Conservation (phyloP, 306 rosid species). For the Pterocarpus santalinus region DNA sequence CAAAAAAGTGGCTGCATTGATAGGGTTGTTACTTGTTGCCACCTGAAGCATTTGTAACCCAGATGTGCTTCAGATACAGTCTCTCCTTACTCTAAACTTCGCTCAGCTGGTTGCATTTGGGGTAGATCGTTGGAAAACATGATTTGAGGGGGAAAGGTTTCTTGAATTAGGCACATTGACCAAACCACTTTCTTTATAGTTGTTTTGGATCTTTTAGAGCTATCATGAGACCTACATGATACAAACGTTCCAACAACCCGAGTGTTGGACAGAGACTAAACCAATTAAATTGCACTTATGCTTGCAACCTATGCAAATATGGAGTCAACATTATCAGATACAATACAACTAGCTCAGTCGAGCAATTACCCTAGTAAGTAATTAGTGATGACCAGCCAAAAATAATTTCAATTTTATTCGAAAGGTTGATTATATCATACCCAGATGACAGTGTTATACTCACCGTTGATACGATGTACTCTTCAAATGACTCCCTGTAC, state of each 20-base stretch:
- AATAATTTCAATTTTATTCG: conserved; percentile 5
- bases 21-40: background rate
- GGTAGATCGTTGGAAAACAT: conserved; percentile 24
- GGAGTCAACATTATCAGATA: conserved; percentile 4
- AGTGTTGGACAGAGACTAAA: background rate
- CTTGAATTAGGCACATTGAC: conserved; percentile 13
- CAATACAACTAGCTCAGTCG: background rate
- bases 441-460: conserved; percentile 37
- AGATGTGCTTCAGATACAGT: background rate
- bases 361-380: conserved; percentile 8
- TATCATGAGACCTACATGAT: conserved; percentile 4
- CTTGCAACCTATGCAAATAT: conserved; percentile 17
- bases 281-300: conserved; percentile 1
- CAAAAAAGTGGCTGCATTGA: background rate
- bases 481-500: conserved; percentile 71
- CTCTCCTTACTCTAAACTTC: conserved; percentile 4
- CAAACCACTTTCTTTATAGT: conserved; percentile 7
- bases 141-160: background rate
- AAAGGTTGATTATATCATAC: background rate
- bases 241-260: background rate
- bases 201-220: background rate
- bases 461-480: conserved; percentile 62
- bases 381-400: background rate
- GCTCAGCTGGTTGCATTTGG: conserved; percentile 31
- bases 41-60: conserved; percentile 18